These are phyloP conservation scores for Cutaneotrichosporon cutaneum DNA, from an alignment of 1,284 basidiomycete species.

Conservation along the genomic window DNA sequence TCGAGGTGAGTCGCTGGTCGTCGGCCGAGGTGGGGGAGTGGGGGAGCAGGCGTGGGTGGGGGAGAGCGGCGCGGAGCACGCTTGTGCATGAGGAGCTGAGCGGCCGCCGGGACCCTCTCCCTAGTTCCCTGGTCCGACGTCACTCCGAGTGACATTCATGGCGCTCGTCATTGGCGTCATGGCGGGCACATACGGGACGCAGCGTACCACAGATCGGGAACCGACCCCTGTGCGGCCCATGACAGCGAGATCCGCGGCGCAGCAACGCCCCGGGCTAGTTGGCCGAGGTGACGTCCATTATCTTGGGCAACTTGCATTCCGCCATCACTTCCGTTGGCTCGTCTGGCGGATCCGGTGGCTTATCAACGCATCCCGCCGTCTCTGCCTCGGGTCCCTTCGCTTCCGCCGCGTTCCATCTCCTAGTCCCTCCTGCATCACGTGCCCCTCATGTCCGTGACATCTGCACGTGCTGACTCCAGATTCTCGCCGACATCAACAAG, in stretches of 20 bases:
- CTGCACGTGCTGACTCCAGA: slow-evolving; percentile 12
- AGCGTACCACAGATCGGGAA: not conserved
- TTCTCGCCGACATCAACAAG: slow-evolving; percentile 29
- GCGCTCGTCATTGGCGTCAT: not conserved
- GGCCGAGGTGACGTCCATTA: not conserved
- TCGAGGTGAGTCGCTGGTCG: slow-evolving; percentile 43
- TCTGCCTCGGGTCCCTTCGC: not conserved
- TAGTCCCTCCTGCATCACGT: no score
- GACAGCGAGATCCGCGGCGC: not conserved
- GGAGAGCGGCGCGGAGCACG: not conserved
- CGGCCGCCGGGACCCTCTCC: no score
- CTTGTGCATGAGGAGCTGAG: no score
- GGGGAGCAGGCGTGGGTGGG: not conserved
- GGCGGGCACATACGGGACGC: not conserved
- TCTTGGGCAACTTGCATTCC: not conserved
- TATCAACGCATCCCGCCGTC: no score
- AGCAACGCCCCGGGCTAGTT: not conserved
- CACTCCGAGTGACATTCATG: not conserved
- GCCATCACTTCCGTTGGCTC: not conserved
- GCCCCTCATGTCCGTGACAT: not conserved
- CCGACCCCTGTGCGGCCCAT: not conserved
- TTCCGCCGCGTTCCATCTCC: no score
- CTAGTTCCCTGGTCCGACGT: not conserved
- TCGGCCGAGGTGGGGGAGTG: not conserved
- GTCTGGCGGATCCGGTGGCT: not conserved